Evolutionary conservation across 805 yeast genomes (phyloP).

Genomic region (Candida tibetensis): DNA sequence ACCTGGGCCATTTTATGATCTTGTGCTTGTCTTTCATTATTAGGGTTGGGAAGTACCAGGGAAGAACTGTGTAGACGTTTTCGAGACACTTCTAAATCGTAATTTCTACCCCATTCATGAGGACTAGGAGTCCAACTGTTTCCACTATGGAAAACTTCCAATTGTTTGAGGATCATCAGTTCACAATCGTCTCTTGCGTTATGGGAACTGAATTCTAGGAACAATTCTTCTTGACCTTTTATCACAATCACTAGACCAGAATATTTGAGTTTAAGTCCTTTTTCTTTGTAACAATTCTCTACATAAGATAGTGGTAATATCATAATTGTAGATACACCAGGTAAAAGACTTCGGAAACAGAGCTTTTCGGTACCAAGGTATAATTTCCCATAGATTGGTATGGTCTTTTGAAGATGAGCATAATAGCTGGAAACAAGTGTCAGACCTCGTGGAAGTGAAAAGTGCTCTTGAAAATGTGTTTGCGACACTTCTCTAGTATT

Average conservation of each 20-base stretch:
- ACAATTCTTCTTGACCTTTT: constrained; percentile 72
- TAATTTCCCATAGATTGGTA: constrained; percentile 82
- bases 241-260: constrained; percentile 68
- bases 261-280: constrained; percentile 65
- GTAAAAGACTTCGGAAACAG: constrained; percentile 79
- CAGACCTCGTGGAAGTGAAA: constrained; percentile 55
- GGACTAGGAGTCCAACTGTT: constrained; percentile 21
- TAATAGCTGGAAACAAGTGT: constrained; percentile 65
- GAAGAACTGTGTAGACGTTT: constrained; percentile 9
- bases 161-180: constrained; percentile 45
- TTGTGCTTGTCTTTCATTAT: constrained; percentile 1
- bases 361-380: constrained; percentile 66
- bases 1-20: constrained; percentile 14
- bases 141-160: constrained; percentile 39
- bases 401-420: constrained; percentile 61
- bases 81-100: constrained; percentile 14
- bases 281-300: constrained; percentile 65
- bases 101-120: constrained; percentile 24
- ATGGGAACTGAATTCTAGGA: constrained; percentile 69
- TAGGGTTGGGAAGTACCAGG: not conserved
- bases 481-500: constrained; percentile 47
- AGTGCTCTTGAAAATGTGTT: constrained; percentile 61
- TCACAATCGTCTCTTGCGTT: constrained; percentile 74
- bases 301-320: constrained; percentile 73
- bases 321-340: constrained; percentile 78